Evolutionary conservation across 352 stramenopile genomes (phyloP).

Genomic region (Pythium rishiriense): DNA sequence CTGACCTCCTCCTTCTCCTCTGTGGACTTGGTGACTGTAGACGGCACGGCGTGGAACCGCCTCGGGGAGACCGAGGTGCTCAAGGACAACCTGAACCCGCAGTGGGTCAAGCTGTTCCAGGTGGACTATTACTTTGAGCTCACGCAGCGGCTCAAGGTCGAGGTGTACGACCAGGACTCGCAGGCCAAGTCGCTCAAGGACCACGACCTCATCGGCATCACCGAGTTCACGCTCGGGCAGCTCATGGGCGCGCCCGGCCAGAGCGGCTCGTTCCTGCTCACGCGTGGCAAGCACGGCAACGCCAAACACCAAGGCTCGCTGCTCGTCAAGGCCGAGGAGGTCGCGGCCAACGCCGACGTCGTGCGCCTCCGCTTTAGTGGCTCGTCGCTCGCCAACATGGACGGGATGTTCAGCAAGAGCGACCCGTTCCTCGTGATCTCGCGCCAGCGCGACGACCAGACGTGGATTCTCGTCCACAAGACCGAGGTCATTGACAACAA

Average conservation of each 20-base stretch:
- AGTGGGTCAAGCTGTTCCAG: conserved; percentile 79
- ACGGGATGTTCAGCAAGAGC: conserved; percentile 66
- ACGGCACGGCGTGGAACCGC: conserved; percentile 61
- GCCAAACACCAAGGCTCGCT: conserved; percentile 50
- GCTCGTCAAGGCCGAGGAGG: conserved; percentile 60
- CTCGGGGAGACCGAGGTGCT: conserved; percentile 80
- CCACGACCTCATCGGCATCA: conserved; percentile 74
- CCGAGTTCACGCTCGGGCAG: conserved; percentile 76
- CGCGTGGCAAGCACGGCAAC: conserved; percentile 36
- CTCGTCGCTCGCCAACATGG: conserved; percentile 56
- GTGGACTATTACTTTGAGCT: conserved; percentile 85
- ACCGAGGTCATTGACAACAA: conserved; percentile 76
- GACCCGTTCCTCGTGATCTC: conserved; percentile 64
- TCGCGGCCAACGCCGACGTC: conserved; percentile 49
- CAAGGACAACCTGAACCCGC: conserved; percentile 73
- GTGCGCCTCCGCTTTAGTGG: conserved; percentile 49
- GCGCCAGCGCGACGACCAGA: conserved; percentile 53
- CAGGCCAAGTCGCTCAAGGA: conserved; percentile 55
- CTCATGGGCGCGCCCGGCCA: conserved; percentile 75
- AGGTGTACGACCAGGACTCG: conserved; percentile 88
- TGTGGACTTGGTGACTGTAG: conserved; percentile 17
- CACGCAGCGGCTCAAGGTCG: conserved; percentile 83
- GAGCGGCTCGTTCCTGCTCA: conserved; percentile 59
- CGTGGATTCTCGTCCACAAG: conserved; percentile 60
- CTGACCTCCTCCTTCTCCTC: too few relatives aligned